These are phyloP conservation scores for Pleomassaria siparia DNA, from an alignment of 2,329 filamentous ascomycete genomes.

Conservation along the genomic window DNA sequence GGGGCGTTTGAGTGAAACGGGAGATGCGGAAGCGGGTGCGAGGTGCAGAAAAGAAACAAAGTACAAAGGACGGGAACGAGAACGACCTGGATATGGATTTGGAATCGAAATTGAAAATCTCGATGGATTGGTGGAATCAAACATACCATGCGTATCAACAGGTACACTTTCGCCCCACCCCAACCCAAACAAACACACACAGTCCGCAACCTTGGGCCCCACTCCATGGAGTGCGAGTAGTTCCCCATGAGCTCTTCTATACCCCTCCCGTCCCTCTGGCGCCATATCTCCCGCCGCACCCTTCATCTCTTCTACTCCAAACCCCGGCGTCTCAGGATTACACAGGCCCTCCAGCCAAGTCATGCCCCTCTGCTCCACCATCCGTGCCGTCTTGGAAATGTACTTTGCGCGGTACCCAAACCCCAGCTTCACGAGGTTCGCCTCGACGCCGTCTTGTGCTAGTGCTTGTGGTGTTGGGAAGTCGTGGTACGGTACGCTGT, in stretches of 20 bases:
- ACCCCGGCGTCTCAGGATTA: conserved; percentile 72
- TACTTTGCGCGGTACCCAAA: conserved; percentile 97
- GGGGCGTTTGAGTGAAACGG: not conserved
- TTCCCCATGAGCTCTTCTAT: conserved; percentile 76
- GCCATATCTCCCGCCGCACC: conserved; percentile 49
- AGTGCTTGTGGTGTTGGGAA: conserved; percentile 78
- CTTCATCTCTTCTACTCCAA: conserved; percentile 48
- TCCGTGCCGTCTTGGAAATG: conserved; percentile 79
- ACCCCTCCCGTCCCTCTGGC: conserved; percentile 62
- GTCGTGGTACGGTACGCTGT: conserved; percentile 75
- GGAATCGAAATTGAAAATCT: not conserved
- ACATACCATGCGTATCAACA: conserved; percentile 76
- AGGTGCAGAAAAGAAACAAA: no score
- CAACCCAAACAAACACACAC: conserved; percentile 92
- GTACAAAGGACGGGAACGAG: no score
- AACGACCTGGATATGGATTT: no score
- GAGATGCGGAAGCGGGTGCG: no score
- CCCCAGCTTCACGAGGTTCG: conserved; percentile 75
- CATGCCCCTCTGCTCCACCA: conserved; percentile 66
- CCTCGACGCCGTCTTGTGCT: conserved; percentile 73
- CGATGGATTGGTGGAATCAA: no score
- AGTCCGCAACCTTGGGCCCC: conserved; percentile 95
- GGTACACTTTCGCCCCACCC: conserved; percentile 96
- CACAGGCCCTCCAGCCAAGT: conserved; percentile 77
- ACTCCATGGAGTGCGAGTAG: conserved; percentile 82